Evolutionary conservation across 2,329 filamentous ascomycete species (phyloP), one percentile per base, ranked within the genome.

Genomic region (Colletotrichum sp.): DNA sequence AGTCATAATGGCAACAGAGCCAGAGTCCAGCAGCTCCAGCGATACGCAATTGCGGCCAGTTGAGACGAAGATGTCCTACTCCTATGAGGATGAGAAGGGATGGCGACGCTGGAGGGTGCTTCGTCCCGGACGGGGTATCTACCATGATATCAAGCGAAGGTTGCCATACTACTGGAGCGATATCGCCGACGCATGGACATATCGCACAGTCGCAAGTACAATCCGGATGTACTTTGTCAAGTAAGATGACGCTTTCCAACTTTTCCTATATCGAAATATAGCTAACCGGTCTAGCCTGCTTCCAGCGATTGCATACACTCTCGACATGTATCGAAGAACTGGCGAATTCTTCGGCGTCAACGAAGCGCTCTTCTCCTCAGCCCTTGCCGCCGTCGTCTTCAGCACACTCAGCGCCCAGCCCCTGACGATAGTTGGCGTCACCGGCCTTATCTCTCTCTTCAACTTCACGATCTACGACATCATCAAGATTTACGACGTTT

Each of bases 381-480:
- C 88, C 4, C 80, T 91, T n/a, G 89, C 88, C 3, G 89, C 89
- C 5, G 86, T 90, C 78, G 86, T 91, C 2, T 91, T 91, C 80
- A 90, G 88, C 78, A 79, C 88, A 8, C 79, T 91, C 3, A 85
- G 85, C 26, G 88, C 86, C 34, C 90, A 91, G 79, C 90, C 90
- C 0, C 81, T 92, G 59, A 91, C 89, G 5, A 89, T 91, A 21
- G 89, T 91, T 18, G 90, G 90, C 7, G 88, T 91, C 49, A 91
- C 89, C 6, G 90, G 90, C 76, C 81, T 89, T 30, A 90, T 90
- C 49, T 87, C 86, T 4, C 80, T 90, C 0, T 92, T 92, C 84
- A 91, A 91, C 80, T 91, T 90, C 79, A 92, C 90, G 28, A 90
- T 91, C 76, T 92, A 90, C 81, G 89, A 91, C 74, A 91, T 92